These are phyloP conservation scores for Alternaria brassicicola DNA, from an alignment of 2,329 filamentous ascomycete genomes.

Conservation along the genomic window DNA sequence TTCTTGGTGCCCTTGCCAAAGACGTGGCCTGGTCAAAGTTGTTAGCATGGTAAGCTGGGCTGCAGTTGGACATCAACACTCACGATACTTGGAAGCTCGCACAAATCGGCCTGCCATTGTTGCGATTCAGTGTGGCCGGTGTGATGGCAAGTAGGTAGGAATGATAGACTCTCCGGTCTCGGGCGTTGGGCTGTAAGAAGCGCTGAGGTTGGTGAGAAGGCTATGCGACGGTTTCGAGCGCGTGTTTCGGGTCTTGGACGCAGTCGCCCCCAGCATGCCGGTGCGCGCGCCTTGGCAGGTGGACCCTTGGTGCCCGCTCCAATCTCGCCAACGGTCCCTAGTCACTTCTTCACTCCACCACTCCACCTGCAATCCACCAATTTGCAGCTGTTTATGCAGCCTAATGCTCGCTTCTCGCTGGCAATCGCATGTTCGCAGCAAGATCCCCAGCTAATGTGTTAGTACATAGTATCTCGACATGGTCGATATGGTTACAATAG, in stretches of 20 bases:
- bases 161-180: conserved; percentile 16
- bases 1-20: conserved; percentile 95
- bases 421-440: conserved; percentile 3
- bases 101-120: conserved; percentile 74
- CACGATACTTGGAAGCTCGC: conserved; percentile 75
- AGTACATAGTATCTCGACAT: neutral
- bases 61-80: conserved; percentile 32
- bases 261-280: conserved; percentile 6
- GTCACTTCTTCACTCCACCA: conserved; percentile 6
- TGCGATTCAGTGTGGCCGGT: conserved; percentile 9
- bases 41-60: conserved; percentile 35
- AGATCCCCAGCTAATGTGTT: conserved; percentile 5
- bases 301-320: conserved; percentile 15
- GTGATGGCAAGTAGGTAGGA: conserved; percentile 9
- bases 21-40: conserved; percentile 76
- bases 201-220: conserved; percentile 11
- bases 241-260: conserved; percentile 19
- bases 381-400: conserved; percentile 14
- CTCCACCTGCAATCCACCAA: conserved; percentile 8
- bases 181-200: conserved; percentile 10
- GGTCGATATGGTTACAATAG: neutral
- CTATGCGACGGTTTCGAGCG: conserved; percentile 16
- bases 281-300: conserved; percentile 17
- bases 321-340: conserved; percentile 8
- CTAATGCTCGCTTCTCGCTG: neutral